Conservation (phyloP, 1,284 basidiomycete species). For the Cerrena zonata region DNA sequence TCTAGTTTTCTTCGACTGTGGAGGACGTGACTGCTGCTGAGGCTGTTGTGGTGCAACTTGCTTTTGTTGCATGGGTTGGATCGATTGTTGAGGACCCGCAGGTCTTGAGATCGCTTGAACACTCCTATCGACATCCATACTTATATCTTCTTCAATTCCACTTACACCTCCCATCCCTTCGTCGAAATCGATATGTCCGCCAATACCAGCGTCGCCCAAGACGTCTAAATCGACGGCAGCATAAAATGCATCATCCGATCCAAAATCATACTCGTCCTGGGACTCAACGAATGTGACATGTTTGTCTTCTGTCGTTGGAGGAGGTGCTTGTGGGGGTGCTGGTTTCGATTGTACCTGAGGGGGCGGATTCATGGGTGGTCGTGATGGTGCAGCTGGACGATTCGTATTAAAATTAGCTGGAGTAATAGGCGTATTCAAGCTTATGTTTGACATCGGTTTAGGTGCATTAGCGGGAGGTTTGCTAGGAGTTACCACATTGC, state of each 20-base stretch:
- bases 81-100: background rate
- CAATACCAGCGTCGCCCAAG: constrained; percentile 36
- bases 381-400: constrained; percentile 3
- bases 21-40: background rate
- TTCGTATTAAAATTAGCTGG: constrained; percentile 2
- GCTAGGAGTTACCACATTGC: constrained; percentile 16
- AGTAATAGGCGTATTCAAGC: constrained; percentile 1
- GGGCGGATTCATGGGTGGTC: constrained; percentile 3
- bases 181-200: constrained; percentile 43
- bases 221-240: constrained; percentile 54
- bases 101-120: too few relatives aligned
- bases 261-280: constrained; percentile 43
- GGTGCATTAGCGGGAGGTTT: constrained; percentile 8
- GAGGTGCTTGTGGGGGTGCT: constrained; percentile 5
- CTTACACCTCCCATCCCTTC: constrained; percentile 27
- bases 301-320: background rate
- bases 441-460: constrained; percentile 10
- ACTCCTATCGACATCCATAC: background rate
- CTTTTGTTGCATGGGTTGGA: background rate
- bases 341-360: constrained; percentile 16
- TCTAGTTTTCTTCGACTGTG: background rate
- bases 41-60: background rate
- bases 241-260: constrained; percentile 57
- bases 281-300: background rate
- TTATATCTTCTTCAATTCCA: constrained; percentile 9